These are phyloP conservation scores for Xylaria sp. DNA, from an alignment of 2,329 filamentous ascomycete species.

Conservation along the genomic window DNA sequence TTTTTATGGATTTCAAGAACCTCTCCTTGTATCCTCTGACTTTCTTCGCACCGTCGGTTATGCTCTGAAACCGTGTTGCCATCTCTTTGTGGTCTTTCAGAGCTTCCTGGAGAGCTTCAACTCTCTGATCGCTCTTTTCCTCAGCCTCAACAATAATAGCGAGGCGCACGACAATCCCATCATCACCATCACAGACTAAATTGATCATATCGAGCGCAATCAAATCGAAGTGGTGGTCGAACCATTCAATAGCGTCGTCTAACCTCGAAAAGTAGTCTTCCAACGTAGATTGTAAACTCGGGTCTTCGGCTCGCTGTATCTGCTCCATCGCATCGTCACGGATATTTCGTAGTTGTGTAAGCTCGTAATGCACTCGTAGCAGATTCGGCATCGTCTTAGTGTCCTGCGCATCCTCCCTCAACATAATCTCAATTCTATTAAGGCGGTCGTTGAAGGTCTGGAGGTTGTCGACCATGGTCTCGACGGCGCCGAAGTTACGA, in stretches of 20 bases:
- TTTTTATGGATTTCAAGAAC: slow-evolving; percentile 82
- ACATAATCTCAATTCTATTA: slow-evolving; percentile 77
- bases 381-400: slow-evolving; percentile 92
- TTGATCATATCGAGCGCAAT: slow-evolving; percentile 91
- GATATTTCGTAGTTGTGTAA: slow-evolving; percentile 92
- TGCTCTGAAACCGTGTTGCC: slow-evolving; percentile 91
- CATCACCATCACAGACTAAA: slow-evolving; percentile 86
- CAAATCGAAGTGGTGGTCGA: slow-evolving; percentile 91
- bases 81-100: slow-evolving; percentile 96
- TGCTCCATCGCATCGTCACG: slow-evolving; percentile 97
- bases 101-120: slow-evolving; percentile 90
- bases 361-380: slow-evolving; percentile 87
- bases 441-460: slow-evolving; percentile 87
- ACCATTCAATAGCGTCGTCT: slow-evolving; percentile 90
- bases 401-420: slow-evolving; percentile 85
- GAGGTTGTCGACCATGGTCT: slow-evolving; percentile 91
- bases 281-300: slow-evolving; percentile 80
- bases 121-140: slow-evolving; percentile 94
- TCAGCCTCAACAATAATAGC: slow-evolving; percentile 94
- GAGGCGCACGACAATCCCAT: slow-evolving; percentile 87
- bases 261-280: slow-evolving; percentile 89
- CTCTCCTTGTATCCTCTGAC: slow-evolving; percentile 97
- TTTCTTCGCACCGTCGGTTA: slow-evolving; percentile 91
- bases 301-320: slow-evolving; percentile 80
- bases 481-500: slow-evolving; percentile 92